Evolutionary conservation across 2,329 filamentous ascomycete species (phyloP), one percentile per base, ranked within the genome.

Genomic region (Pyrenophora graminea): DNA sequence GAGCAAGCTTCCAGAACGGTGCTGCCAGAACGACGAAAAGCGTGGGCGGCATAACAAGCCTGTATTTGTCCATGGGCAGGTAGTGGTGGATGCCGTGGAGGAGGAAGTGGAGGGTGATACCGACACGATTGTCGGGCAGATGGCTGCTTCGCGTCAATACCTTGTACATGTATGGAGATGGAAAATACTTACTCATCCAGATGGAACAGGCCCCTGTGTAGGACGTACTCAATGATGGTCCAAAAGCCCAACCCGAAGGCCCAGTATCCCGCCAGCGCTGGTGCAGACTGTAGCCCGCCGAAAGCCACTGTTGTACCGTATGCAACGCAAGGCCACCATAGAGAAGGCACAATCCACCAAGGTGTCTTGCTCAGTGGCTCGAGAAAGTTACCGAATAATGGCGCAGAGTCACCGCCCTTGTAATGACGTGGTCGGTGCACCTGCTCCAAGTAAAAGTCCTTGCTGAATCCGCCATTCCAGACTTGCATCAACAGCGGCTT

Each of bases 11-110:
- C 88, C 90, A 99, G 79, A 97, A 97, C 0, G 94, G 94, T 0
- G 83, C 82, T 5, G 93, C 93, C 17, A 99, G 85, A 10, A 84
- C 82, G 19, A 93, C 56, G 70, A 99, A 97, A 3, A 99, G 80
- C 0, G 90, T 84, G 0, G 94, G 94, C 1, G 94, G 94, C 94
- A 99, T 97, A 59, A 99, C 94, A 8, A 99, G 86, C 54, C 94
- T 87, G 67, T 96, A 93, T 70, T 88, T 93, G 78, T 99, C 94
- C 94, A 99, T 97, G n/a, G 94, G 94, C 4, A 99, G 83, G 75
- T 97, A 99, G 76, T 99, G 94, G 71, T 99, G 94, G 58, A 99
- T 90, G 58, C 94, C 94, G 67, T 99, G 94, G 21, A 99, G 88
- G 34, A 97, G 77, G 77, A 99, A 99, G 73, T 99, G 94, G 17